Conservation (phyloP, 495 filamentous ascomycete genomes). For the Xylaria telfairii region DNA sequence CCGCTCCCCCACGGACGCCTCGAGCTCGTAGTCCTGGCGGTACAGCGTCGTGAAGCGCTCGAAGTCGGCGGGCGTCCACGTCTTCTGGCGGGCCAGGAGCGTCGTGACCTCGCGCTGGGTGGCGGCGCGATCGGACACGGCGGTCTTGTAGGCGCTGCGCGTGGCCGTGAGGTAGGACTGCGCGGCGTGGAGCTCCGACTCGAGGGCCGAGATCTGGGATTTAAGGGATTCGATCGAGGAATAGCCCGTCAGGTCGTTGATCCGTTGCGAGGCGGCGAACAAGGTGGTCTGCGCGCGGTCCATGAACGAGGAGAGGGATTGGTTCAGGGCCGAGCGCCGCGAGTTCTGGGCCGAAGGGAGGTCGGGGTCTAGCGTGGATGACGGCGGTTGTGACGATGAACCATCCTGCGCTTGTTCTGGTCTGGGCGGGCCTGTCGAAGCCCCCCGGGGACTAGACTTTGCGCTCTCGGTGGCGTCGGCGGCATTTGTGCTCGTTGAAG, state of each 20-base stretch:
- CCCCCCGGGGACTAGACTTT: background rate
- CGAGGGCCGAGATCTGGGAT: slow-evolving; percentile 72
- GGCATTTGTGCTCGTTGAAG: background rate
- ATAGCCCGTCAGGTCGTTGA: slow-evolving; percentile 96
- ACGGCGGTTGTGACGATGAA: slow-evolving; percentile 6
- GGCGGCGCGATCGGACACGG: slow-evolving; percentile 77
- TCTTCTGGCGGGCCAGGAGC: slow-evolving; percentile 90
- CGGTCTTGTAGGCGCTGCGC: slow-evolving; percentile 75
- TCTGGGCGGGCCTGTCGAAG: background rate
- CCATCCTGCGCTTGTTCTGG: slow-evolving; percentile 9
- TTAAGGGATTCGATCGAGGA: slow-evolving; percentile 89
- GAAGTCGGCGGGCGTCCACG: slow-evolving; percentile 84
- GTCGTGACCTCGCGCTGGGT: slow-evolving; percentile 96
- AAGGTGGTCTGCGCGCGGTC: slow-evolving; percentile 86
- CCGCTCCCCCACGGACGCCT: slow-evolving; percentile 80
- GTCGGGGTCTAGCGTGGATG: slow-evolving; percentile 38
- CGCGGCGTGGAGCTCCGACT: slow-evolving; percentile 66
- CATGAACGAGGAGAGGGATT: slow-evolving; percentile 79
- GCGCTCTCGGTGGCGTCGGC: background rate
- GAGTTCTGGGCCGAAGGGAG: slow-evolving; percentile 81
- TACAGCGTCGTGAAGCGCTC: slow-evolving; percentile 95
- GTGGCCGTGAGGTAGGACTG: slow-evolving; percentile 70
- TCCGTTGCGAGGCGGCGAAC: slow-evolving; percentile 80
- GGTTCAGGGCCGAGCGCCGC: slow-evolving; percentile 73
- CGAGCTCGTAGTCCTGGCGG: slow-evolving; percentile 89